These are phyloP conservation scores for Cryphonectria parasitica DNA, from an alignment of 2,329 filamentous ascomycete species.

Conservation along the genomic window DNA sequence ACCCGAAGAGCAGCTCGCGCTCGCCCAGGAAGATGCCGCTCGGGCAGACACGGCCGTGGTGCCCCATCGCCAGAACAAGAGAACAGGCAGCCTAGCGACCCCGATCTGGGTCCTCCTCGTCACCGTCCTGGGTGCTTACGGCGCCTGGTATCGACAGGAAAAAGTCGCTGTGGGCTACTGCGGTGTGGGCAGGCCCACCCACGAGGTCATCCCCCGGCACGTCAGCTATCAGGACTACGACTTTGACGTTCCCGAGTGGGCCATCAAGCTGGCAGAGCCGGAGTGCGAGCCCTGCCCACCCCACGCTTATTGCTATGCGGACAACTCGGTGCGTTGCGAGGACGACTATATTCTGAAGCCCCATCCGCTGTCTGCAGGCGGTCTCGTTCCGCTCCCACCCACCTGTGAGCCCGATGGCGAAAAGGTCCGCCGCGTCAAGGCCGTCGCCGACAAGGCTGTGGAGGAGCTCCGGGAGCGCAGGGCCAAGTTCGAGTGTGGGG, in stretches of 20 bases:
- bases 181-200: constrained; percentile 72
- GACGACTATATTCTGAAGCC: constrained; percentile 82
- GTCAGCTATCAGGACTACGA: constrained; percentile 41
- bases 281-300: constrained; percentile 87
- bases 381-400: constrained; percentile 81
- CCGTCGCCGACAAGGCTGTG: constrained; percentile 84
- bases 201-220: constrained; percentile 51
- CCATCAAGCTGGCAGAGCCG: constrained; percentile 71
- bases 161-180: constrained; percentile 97
- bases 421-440: constrained; percentile 83
- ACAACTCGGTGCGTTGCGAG: constrained; percentile 80
- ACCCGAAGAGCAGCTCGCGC: constrained; percentile 81
- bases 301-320: constrained; percentile 85
- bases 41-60: constrained; percentile 53
- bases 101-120: constrained; percentile 74
- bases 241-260: constrained; percentile 73
- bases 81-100: constrained; percentile 55
- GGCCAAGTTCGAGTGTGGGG: constrained; percentile 89
- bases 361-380: constrained; percentile 81
- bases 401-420: constrained; percentile 95
- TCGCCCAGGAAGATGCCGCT: constrained; percentile 69
- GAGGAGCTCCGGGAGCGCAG: constrained; percentile 84
- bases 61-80: constrained; percentile 46
- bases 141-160: constrained; percentile 86
- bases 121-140: constrained; percentile 72